phyloP scores from a whole-genome alignment of 2,329 filamentous ascomycete genomes.

The Beauveria sp. region DNA sequence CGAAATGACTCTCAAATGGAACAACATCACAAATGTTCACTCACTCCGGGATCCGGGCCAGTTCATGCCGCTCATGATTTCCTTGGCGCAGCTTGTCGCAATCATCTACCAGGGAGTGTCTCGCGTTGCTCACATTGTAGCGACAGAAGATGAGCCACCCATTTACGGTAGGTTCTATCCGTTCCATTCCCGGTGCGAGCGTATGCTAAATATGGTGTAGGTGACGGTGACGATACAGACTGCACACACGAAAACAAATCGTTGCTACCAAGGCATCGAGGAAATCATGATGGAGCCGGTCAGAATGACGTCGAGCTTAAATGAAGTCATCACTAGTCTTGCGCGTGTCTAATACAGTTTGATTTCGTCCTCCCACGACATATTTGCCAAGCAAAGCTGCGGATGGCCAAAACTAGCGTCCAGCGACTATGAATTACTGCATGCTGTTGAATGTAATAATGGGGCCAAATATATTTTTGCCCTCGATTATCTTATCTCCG shows the following conservation, averaged over 20 bases:
- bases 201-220: not conserved
- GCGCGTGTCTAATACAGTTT: not conserved
- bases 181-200: not conserved
- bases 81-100: slow-evolving; percentile 17
- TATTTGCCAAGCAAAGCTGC: no score
- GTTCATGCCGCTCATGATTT: slow-evolving; percentile 21
- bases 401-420: no score
- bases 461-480: no score
- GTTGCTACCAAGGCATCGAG: not conserved
- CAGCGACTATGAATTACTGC: no score
- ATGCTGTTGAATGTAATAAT: no score
- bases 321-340: not conserved
- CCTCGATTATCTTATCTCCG: no score
- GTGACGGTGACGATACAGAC: not conserved
- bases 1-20: slow-evolving; percentile 20
- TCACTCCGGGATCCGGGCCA: slow-evolving; percentile 16
- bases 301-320: not conserved
- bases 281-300: not conserved
- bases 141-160: not conserved
- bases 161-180: slow-evolving; percentile 6
- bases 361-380: no score
- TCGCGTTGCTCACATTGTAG: not conserved
- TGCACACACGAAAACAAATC: not conserved
- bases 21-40: slow-evolving; percentile 17
- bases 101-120: slow-evolving; percentile 16